phyloP scores from a whole-genome alignment of 108 stramenopile species.

The Stephanodiscus triporus region DNA sequence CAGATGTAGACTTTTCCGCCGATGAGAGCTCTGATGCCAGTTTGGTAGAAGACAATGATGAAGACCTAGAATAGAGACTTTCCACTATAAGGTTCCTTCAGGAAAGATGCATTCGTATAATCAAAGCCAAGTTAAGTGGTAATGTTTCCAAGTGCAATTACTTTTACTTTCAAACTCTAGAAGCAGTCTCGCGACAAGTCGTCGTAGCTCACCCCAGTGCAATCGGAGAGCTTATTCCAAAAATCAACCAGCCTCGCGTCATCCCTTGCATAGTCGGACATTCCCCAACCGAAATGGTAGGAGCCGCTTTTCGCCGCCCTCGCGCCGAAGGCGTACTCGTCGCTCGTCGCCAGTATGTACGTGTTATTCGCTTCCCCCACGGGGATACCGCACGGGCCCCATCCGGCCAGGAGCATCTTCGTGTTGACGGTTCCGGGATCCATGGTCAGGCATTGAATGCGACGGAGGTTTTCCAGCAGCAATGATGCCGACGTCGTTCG shows the following conservation, averaged over 20 bases:
- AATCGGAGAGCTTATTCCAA: slow-evolving; percentile 28
- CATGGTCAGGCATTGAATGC: slow-evolving; percentile 67
- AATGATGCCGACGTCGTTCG: slow-evolving; percentile 27
- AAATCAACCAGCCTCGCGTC: slow-evolving; percentile 30
- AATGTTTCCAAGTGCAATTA: no score
- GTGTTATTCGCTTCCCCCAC: slow-evolving; percentile 53
- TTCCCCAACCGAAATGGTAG: slow-evolving; percentile 54
- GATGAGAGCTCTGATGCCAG: not conserved
- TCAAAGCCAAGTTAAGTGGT: no score
- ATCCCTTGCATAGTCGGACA: slow-evolving; percentile 29
- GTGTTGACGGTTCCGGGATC: slow-evolving; percentile 96
- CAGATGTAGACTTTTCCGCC: not conserved
- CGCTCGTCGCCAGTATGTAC: slow-evolving; percentile 44
- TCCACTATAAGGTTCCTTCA: no score
- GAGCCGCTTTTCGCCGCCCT: slow-evolving; percentile 37
- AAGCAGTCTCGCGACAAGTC: slow-evolving; percentile 48
- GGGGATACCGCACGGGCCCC: slow-evolving; percentile 89
- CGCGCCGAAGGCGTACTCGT: slow-evolving; percentile 39
- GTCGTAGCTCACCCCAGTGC: slow-evolving; percentile 48
- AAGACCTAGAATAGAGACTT: no score
- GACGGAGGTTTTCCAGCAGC: slow-evolving; percentile 21
- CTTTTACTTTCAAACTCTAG: no score
- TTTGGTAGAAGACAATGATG: no score
- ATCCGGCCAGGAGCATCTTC: slow-evolving; percentile 91
- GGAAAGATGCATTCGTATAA: no score